Evolutionary conservation across 139 green algal species (phyloP), one percentile per base, ranked within the genome.

Genomic region (Chlamydomonas schloesseri): DNA sequence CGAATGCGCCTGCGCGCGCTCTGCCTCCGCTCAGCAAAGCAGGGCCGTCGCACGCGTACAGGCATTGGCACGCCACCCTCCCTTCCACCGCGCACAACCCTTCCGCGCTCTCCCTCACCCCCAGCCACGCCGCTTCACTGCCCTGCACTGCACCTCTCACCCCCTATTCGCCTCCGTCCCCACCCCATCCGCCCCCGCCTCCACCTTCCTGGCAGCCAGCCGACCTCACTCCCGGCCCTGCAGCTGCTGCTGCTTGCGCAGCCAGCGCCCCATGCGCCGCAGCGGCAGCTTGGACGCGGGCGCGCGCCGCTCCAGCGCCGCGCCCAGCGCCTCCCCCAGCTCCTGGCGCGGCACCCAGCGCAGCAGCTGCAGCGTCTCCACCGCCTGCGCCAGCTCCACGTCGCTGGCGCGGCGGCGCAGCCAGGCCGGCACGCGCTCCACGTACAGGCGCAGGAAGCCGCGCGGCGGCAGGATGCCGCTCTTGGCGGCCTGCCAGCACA

Each of bases 401-500:
- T 85, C 79, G 24, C 28, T 21, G 6, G 79, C 79, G 6, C 17
- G 34, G 9, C 26, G 31, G 31, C 34, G 6, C 46, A 85, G 46
- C 79, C 79, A 85, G 10, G 26, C 42, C 31, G 79, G 79, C 79
- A 85, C 67, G n/a, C 47, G 65, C 31, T 69, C 26, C 21, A 85
- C 11, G 64, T 85, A 85, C 3, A 76, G 47, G 8, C 67, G 65
- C 65, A 85, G 68, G 67, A 85, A 85, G 47, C 47, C 46, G 67
- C 79, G 79, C 47, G 79, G 79, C 79, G 79, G 79, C 67, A 85
- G 65, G 31, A 85, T 69, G 67, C 79, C 79, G 0, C 65, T 67
- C 65, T 69, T 76, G 24, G 79, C 79, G 1, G 79, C 65, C 50
- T 85, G 79, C 79, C 79, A 85, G 79, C 79, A 85, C 23, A 85